A percentile compares a stretch with the other conserved stretches of the same genome.
These are phyloP conservation scores for Chrysochromulina tobinii DNA, from an alignment of 78 protist genomes.

Conservation along the genomic window DNA sequence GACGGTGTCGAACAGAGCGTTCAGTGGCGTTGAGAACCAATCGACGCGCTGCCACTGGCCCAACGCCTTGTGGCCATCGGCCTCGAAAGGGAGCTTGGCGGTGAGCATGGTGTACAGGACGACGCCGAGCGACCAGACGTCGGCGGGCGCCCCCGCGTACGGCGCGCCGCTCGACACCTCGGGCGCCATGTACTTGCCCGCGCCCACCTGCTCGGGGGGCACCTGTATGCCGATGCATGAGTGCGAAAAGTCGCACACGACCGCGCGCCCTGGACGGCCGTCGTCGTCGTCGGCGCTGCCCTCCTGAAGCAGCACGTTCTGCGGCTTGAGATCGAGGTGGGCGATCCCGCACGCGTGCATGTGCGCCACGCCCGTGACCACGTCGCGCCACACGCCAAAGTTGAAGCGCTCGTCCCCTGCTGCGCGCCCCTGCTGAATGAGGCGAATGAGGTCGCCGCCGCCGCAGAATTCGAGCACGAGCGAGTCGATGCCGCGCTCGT, in stretches of 20 bases:
- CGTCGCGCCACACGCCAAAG: not conserved
- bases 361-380: not conserved
- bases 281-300: not conserved
- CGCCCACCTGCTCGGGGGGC: not conserved
- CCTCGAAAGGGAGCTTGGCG: not conserved
- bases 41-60: not conserved
- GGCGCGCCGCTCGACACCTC: not conserved
- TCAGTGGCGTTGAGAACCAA: not conserved
- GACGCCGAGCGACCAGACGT: conserved; percentile 17
- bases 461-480: conserved; percentile 11
- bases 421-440: not conserved
- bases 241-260: conserved; percentile 17
- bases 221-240: not conserved
- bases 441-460: not conserved
- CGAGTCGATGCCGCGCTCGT: not conserved
- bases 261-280: too few species aligned
- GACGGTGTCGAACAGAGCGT: not conserved
- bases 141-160: not conserved
- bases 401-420: not conserved
- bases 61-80: not conserved
- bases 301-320: not conserved
- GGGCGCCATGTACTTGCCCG: conserved; percentile 19
- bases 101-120: not conserved
- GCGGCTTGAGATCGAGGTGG: conserved; percentile 16
- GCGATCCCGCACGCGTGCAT: not conserved